Evolutionary conservation across 2,329 filamentous ascomycete genomes (phyloP), one percentile per base, ranked within the genome.

Genomic region (Ceratocystis smalleyi): DNA sequence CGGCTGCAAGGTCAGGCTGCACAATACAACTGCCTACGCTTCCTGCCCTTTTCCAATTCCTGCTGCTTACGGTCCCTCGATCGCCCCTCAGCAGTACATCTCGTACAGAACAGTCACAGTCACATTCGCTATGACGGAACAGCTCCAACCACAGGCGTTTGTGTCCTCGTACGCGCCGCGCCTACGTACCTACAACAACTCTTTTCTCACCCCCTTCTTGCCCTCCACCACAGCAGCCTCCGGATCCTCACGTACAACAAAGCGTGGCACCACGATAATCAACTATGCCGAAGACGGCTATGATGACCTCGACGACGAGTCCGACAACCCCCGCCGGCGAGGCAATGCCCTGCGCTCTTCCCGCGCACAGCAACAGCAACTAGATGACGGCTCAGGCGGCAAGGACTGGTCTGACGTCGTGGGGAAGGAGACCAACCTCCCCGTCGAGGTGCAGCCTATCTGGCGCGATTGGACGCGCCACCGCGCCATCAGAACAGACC

Each of bases 221-320:
- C 88, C 87, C 64, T 85, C 85, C 69, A 78, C 79, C 65, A 81
- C 83, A n/a, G 74, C 83, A 1, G 85, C 84, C 27, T 83, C 86
- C 47, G 49, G 40, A 1, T 77, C 82, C 66, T 81, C 89, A 70
- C 84, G 92, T 72, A 95, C 89, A n/a, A 97, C 94, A 7, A 97
- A 99, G 78, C 87, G 94, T 75, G 94, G 94, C 65, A 97, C 94
- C 1, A 94, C 89, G 43, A 89, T 92, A 68, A 94, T 97, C 76
- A 99, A 96, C 77, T 99, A 99, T 72, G 92, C 94, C 27, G 94
- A 99, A 73, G 92, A 97, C 73, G 91, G 91, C 59, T 95, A 87
- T 71, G 92, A 96, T 69, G 91, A 92, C 71, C 74, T 83, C 65
- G 82, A 84, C 45, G 82, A 86, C 64, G 88, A 90, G 68, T 86